Base-by-base conservation (phyloP, 2,329 filamentous ascomycete species). In the Dactylellina haptotyla region DNA sequence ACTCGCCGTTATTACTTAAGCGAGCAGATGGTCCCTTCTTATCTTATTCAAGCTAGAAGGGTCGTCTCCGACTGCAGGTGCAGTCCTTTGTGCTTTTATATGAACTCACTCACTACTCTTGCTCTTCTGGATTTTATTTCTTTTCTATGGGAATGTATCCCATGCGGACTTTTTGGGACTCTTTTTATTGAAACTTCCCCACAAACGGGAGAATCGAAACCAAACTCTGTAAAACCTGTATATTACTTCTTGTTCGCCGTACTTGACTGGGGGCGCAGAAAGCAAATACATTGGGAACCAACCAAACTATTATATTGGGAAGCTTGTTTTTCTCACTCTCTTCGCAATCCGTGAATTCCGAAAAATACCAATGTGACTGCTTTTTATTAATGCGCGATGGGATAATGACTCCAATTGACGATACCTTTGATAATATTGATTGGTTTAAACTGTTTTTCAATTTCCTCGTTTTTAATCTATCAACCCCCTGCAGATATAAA, bases 171-270 rank as follows among this genome's bases (percentile, higher is more conserved):
- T 28, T 57, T 58, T 48, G n/a, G n/a, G n/a, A n/a, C n/a, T n/a
- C n/a, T 54, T 32, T 54, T 64, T 56, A 50, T 66, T 50, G 41
- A 23, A 23, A 43, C 45, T 16, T 25, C 30, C 26, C 23, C 20
- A 65, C 34, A 23, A 6, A 54, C 45, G 16, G 46, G 48, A 64
- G 43, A 64, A 20, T 14, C n/a, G 43, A n/a, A n/a, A n/a, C n/a
- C n/a, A n/a, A n/a, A n/a, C n/a, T n/a, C n/a, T n/a, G n/a, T n/a
- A 65, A 8, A 50, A 54, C 28, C 54, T 69, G 64, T 69, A 69
- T 69, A 69, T 69, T 69, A 69, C 64, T 65, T 65, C 46, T 62
- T 50, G 46, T 69, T 41, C 46, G 28, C 64, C 34, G 46, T 58
- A 54, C 46, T 45, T 30, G 43, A n/a, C 45, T 61, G 56, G 64